A percentile compares a stretch with the other conserved stretches of the same genome.
Conservation (phyloP, 805 yeast species). For the Metschnikowia anglica region DNA sequence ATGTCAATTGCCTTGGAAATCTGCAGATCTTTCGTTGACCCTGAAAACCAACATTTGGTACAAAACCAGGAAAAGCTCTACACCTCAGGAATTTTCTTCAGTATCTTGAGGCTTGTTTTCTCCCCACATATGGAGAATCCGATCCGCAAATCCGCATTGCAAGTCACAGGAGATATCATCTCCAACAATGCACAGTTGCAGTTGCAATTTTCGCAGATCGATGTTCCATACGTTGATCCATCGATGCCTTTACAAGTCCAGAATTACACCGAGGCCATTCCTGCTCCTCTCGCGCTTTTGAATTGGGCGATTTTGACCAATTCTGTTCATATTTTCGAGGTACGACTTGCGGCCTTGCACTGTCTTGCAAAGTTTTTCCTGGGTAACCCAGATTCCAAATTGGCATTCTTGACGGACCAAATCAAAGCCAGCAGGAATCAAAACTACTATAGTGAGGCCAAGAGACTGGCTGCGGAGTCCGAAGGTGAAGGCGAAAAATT, state of each 20-base stretch:
- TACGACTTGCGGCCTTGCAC: slow-evolving; percentile 68
- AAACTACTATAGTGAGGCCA: slow-evolving; percentile 23
- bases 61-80: slow-evolving; percentile 62
- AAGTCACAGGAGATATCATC: slow-evolving; percentile 76
- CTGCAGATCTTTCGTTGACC: slow-evolving; percentile 64
- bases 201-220: slow-evolving; percentile 69
- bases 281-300: slow-evolving; percentile 71
- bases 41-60: slow-evolving; percentile 65
- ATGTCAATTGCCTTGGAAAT: slow-evolving; percentile 68
- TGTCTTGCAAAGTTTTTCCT: slow-evolving; percentile 68
- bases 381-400: slow-evolving; percentile 60
- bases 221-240: slow-evolving; percentile 91
- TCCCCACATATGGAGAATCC: slow-evolving; percentile 60
- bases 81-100: slow-evolving; percentile 60
- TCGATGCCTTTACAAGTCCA: slow-evolving; percentile 48
- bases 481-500: background rate
- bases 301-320: slow-evolving; percentile 80
- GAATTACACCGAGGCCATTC: slow-evolving; percentile 42
- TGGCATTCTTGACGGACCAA: slow-evolving; percentile 67
- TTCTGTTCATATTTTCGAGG: slow-evolving; percentile 81
- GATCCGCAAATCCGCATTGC: slow-evolving; percentile 65
- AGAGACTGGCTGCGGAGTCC: slow-evolving; percentile 6
- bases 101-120: slow-evolving; percentile 69
- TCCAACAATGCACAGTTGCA: slow-evolving; percentile 67
- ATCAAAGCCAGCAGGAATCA: slow-evolving; percentile 38